Base-by-base conservation (phyloP, 2,329 filamentous ascomycete genomes). In the Mycosphaerella arachidis region DNA sequence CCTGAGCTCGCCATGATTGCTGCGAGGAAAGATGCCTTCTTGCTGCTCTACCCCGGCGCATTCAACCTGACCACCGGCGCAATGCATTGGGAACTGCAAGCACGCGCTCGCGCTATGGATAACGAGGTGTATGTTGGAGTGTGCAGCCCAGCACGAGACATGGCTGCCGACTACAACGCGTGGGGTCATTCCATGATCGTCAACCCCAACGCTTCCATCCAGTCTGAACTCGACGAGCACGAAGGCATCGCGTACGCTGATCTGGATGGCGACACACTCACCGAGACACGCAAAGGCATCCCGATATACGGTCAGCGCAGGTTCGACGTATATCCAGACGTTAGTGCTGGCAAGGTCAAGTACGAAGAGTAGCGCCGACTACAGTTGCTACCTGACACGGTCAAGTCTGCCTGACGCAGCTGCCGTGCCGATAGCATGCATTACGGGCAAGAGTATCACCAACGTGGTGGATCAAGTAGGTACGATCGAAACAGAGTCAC, bases 61-160 rank as follows among this genome's bases (percentile, higher is more conserved):
- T 99, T 99, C 82, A 99, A 97, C 76, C 81, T 90, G 61, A 96
- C 92, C 0, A 99, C 94, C 0, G 94, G 94, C 0, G 88, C 90
- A 6, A 76, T 97, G 74, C 94, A 99, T 76, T 99, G 94, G 94
- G 83, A 86, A 59, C 78, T 99, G 66, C 84, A 90, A 69, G 93
- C 87, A 0, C 84, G 90, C 66, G 92, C 89, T 13, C 82, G 94
- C 63, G 94, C 93, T 5, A 83, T 96, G 68, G 93, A 99, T 72
- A 97, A 97, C 73, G 92, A 99, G 80, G 79, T 95, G 9, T 97
- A 95, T 74, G 92, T 97, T 12, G 94, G 87, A 35, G 77, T 99
- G 73, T 99, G 94, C 78, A 94, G 90, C 72, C 94, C 94, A 0
- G 92, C 93, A 33, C 82, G 93, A 62, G 91, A 96, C 74, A 81